Base-by-base conservation (phyloP, 345 rosid species). In the Combretum micranthum region DNA sequence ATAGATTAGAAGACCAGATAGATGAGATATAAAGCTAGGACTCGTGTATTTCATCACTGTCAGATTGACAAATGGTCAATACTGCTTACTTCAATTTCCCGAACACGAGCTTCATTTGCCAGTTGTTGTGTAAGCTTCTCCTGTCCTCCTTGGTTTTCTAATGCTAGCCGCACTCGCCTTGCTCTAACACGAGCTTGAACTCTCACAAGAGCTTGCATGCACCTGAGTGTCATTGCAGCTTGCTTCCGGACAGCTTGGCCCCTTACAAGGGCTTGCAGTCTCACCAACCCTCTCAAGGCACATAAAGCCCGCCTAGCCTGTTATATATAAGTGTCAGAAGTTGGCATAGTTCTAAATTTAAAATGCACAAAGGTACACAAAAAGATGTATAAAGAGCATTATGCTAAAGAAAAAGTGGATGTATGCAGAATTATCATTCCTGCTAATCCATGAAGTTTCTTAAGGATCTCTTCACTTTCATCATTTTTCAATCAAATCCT, bases 161-260 rank as follows among this genome's bases (percentile, higher is more conserved):
- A 72, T 49, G 92, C 86, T 19, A 86, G 62, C 51, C 97, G 97
- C 60, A 86, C 91, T 60, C 84, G 95, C 68, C 97, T 82, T 42
- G 97, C 97, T 7, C 91, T 81, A 20, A 86, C 87, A 65, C 95
- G 97, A 59, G 61, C 61, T 50, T 57, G 61, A 22, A 60, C 25
- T 39, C 44, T 50, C 21, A 60, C 66, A 18, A 62, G 52, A 2
- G 66, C 46, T 45, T 53, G 66, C 59, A 62, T 53, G 50, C 59
- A 52, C 14, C 42, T 44, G 5, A 62, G 52, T 20, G 66, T 54
- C 16, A 54, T 54, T 47, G 25, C 47, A 10, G 66, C 58, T 46
- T 62, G 59, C 43, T 62, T 62, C 57, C 66, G 42, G 12, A 54
- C 52, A 16, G 45, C 20, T 26, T 53, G 58, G 13, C 66, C 66